Percentiles rank a stretch among this genome's conserved stretches.
Evolutionary conservation across 306 rosid species (phyloP).

Genomic region (Urtica urens): DNA sequence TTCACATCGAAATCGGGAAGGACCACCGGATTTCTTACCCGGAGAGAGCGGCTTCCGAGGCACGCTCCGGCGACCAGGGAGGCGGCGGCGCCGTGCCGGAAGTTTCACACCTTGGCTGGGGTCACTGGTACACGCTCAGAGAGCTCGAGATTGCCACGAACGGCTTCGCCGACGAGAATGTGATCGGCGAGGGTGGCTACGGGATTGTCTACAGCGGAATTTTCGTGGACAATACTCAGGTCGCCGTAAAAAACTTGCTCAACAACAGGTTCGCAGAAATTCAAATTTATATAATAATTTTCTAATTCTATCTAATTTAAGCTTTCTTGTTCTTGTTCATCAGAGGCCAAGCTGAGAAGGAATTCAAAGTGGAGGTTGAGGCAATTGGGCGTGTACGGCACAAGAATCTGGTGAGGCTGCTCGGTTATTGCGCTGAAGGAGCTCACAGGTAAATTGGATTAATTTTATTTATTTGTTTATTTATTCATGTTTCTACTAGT

Average conservation of each 20-base stretch:
- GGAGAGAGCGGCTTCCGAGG: conserved; percentile 37
- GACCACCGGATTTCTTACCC: conserved; percentile 53
- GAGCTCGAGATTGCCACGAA: conserved; percentile 46
- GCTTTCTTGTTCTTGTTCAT: not conserved
- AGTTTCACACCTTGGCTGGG: conserved; percentile 63
- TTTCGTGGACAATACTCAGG: conserved; percentile 27
- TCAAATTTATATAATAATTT: not conserved
- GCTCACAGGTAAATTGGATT: conserved; percentile 34
- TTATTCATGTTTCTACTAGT: not conserved
- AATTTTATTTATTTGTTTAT: not conserved
- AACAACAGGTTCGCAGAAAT: conserved; percentile 34
- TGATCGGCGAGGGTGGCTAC: conserved; percentile 58
- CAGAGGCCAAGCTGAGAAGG: conserved; percentile 64
- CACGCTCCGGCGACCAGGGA: conserved; percentile 41
- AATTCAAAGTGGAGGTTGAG: conserved; percentile 61
- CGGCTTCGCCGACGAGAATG: conserved; percentile 52
- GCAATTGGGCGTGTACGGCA: conserved; percentile 63
- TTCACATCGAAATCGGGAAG: conserved; percentile 50
- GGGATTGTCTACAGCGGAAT: conserved; percentile 56
- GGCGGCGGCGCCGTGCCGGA: conserved; percentile 30
- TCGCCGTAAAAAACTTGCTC: conserved; percentile 48
- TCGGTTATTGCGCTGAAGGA: conserved; percentile 61
- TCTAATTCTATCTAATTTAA: not conserved
- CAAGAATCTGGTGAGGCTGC: conserved; percentile 52
- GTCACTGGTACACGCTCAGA: conserved; percentile 53